Conservation (phyloP, 495 filamentous ascomycete species). For the Venustampulla echinocandica region DNA sequence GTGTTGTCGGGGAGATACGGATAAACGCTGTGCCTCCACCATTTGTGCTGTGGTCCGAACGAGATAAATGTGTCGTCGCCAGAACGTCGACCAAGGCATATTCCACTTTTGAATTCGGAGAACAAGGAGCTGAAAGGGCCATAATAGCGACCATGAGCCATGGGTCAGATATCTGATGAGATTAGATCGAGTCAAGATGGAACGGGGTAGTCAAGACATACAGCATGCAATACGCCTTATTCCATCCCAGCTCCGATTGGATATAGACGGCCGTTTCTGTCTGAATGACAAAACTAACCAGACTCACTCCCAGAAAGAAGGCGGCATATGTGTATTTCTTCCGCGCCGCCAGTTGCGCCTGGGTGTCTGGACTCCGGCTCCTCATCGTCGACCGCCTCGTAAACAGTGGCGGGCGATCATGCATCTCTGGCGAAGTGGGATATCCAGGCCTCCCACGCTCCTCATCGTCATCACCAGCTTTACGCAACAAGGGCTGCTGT, state of each 20-base stretch:
- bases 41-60: constrained; percentile 78
- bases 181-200: constrained; percentile 8
- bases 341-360: constrained; percentile 50
- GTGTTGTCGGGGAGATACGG: constrained; percentile 39
- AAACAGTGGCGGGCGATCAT: constrained; percentile 14
- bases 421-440: constrained; percentile 7
- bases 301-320: constrained; percentile 68
- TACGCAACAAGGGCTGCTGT: constrained; percentile 42
- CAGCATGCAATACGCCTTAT: constrained; percentile 97
- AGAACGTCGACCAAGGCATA: constrained; percentile 77
- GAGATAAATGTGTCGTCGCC: constrained; percentile 66
- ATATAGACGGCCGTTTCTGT: constrained; percentile 94
- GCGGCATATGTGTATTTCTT: constrained; percentile 80
- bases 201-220: constrained; percentile 28
- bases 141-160: constrained; percentile 83
- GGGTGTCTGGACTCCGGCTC: constrained; percentile 28
- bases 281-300: constrained; percentile 78
- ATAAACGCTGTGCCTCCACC: constrained; percentile 62
- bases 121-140: constrained; percentile 74
- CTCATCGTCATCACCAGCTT: constrained; percentile 30
- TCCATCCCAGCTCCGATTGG: constrained; percentile 79
- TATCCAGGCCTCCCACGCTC: constrained; percentile 34
- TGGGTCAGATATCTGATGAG: constrained; percentile 75
- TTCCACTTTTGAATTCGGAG: constrained; percentile 58
- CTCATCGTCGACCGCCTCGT: constrained; percentile 23